Base-by-base conservation (phyloP, 73 alveolate genomes). In the Paramecium biaurelia region DNA sequence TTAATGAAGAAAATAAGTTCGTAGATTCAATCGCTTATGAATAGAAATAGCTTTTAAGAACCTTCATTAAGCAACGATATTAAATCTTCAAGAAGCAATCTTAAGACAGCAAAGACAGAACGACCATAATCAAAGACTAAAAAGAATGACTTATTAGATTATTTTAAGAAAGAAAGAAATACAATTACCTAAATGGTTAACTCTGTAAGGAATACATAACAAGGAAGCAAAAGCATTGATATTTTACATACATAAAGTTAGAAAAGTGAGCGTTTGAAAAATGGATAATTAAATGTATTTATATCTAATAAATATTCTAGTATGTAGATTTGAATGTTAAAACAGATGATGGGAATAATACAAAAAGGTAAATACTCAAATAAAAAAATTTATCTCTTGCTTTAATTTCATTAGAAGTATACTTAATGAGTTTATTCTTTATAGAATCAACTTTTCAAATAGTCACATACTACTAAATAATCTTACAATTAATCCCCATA, bases 171-270 rank as follows among this genome's bases (percentile, higher is more conserved):
- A 18, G 89, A 76, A 42, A 37, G 70, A 76, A 76, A 76, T 76
- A 34, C 89, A 38, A 37, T 76, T 9, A 76, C 38, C 2, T 21
- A 18, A 37, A 57, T 76, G 37, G 23, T 57, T 18, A 14, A 42
- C 15, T 20, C 38, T 0, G 47, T 76, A n/a, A 76, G 2, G 9
- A 41, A 18, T 21, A n/a, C 38, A 10, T 41, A 41, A 37, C 28
- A 76, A 41, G 38, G 47, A 37, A 76, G 89, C 26, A 76, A 76
- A 41, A 76, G 89, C 47, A 76, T 76, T 14, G 89, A 76, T 70
- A 32, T 11, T 70, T 24, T 70, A 23, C 30, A 70, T 10, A 7
- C 76, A 2, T 18, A 28, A 70, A 32, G 85, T 23, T 76, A 76
- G 24, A 76, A 76, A 37, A 76, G 70, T 42, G 89, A 76, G 70